Percentiles rank a stretch among this genome's conserved stretches.
Evolutionary conservation across 1,284 basidiomycete genomes (phyloP).

Genomic region (Ceratobasidium sp.): DNA sequence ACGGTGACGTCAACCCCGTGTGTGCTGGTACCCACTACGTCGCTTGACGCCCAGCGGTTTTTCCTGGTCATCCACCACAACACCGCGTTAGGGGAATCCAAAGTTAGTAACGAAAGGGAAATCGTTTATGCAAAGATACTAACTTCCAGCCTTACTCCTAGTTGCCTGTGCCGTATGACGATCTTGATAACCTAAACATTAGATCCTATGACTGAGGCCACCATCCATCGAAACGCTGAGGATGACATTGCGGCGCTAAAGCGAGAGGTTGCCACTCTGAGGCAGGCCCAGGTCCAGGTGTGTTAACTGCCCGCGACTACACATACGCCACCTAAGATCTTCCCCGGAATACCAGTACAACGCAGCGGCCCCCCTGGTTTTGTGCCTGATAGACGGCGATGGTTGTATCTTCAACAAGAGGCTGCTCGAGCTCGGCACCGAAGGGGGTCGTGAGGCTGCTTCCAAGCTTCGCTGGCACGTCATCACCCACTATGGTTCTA

Average conservation of each 20-base stretch:
- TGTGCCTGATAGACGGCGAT: slow-evolving; percentile 73
- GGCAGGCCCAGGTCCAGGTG: background rate
- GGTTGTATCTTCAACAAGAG: slow-evolving; percentile 58
- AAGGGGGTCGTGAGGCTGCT: slow-evolving; percentile 68
- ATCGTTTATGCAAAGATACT: too few relatives aligned
- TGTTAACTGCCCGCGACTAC: slow-evolving; percentile 10
- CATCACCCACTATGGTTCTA: slow-evolving; percentile 57
- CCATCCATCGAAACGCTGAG: background rate
- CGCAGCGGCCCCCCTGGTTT: slow-evolving; percentile 60
- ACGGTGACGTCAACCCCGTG: slow-evolving; percentile 22
- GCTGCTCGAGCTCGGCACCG: slow-evolving; percentile 64
- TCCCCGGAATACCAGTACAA: background rate
- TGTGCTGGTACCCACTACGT: background rate
- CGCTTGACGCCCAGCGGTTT: slow-evolving; percentile 12
- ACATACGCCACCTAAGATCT: background rate
- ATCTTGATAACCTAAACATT: too few relatives aligned
- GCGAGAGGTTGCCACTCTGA: background rate
- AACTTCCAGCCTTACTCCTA: too few relatives aligned
- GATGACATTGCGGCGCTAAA: slow-evolving; percentile 13
- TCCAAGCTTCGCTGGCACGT: slow-evolving; percentile 63
- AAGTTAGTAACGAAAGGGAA: too few relatives aligned
- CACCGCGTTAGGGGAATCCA: too few relatives aligned
- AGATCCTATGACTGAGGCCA: too few relatives aligned
- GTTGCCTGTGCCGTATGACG: too few relatives aligned
- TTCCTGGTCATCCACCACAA: background rate